A percentile compares a stretch with the other conserved stretches of the same genome.
phyloP scores from a whole-genome alignment of 306 rosid genomes.

The Begonia loranthoides region DNA sequence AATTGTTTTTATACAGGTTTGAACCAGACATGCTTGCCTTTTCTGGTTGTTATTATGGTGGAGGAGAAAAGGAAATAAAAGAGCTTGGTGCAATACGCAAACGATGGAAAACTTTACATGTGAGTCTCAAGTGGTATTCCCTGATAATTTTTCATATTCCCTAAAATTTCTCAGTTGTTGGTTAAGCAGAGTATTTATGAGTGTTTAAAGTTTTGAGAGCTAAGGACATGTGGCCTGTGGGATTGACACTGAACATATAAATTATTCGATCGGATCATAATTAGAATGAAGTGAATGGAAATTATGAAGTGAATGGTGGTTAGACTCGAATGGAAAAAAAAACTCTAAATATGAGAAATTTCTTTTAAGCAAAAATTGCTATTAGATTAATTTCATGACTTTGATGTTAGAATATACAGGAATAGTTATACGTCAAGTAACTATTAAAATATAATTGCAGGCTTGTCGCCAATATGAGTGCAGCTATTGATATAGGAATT shows the following conservation, averaged over 20 bases:
- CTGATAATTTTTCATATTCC: not conserved
- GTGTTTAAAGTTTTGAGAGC: too few species aligned
- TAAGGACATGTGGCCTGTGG: too few species aligned
- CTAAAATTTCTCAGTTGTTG: too few species aligned
- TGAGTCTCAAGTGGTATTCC: not conserved
- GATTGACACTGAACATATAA: too few species aligned
- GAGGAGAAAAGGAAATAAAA: not conserved
- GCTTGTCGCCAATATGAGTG: not conserved
- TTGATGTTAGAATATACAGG: not conserved
- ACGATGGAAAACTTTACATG: not conserved
- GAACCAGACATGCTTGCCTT: slow-evolving; percentile 3
- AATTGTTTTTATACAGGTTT: not conserved
- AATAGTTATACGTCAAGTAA: not conserved
- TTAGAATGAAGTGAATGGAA: too few species aligned
- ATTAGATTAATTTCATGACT: not conserved
- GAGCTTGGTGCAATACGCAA: slow-evolving; percentile 1
- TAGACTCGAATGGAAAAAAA: not conserved
- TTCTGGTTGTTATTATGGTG: slow-evolving; percentile 3
- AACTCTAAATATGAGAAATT: too few species aligned
- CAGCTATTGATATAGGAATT: not conserved
- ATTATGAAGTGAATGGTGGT: too few species aligned
- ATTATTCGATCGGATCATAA: too few species aligned
- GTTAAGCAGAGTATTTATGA: too few species aligned
- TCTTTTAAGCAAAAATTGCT: not conserved
- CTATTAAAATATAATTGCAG: not conserved